Evolutionary conservation across 2,329 filamentous ascomycete genomes (phyloP).

Genomic region (Iodosphaeria phyllophila): DNA sequence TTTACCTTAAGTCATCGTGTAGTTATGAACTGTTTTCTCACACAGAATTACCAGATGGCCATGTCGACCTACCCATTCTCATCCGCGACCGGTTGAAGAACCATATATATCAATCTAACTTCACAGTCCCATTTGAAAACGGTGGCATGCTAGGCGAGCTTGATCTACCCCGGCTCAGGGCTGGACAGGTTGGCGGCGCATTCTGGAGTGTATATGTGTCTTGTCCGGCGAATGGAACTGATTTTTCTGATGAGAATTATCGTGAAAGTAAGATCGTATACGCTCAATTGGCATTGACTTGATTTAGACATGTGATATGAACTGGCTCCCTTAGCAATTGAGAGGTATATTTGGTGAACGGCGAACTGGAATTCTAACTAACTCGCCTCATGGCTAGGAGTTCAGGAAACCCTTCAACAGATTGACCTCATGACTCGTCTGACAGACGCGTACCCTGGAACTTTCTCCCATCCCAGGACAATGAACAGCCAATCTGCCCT

Average conservation of each 20-base stretch:
- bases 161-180: constrained; percentile 56
- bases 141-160: constrained; percentile 53
- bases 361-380: too few relatives aligned
- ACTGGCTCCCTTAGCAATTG: too few relatives aligned
- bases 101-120: constrained; percentile 56
- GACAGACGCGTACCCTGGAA: constrained; percentile 20
- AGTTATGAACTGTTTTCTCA: too few relatives aligned
- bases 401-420: constrained; percentile 50
- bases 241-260: constrained; percentile 60
- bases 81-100: constrained; percentile 52
- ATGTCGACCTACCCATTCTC: constrained; percentile 70
- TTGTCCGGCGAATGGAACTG: constrained; percentile 52
- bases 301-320: too few relatives aligned
- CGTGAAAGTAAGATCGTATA: constrained; percentile 31
- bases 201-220: constrained; percentile 82
- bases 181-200: constrained; percentile 61
- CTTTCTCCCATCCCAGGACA: constrained; percentile 43
- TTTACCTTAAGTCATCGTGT: too few relatives aligned
- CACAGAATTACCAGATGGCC: constrained; percentile 69
- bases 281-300: too few relatives aligned
- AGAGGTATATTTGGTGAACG: too few relatives aligned
- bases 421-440: constrained; percentile 46
- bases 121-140: constrained; percentile 55
- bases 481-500: constrained; percentile 41
- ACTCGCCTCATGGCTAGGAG: constrained; percentile 25